Percentiles rank a stretch among this genome's conserved stretches.
phyloP scores from a whole-genome alignment of 2,329 filamentous ascomycete genomes.

The Talaromyces marneffei region DNA sequence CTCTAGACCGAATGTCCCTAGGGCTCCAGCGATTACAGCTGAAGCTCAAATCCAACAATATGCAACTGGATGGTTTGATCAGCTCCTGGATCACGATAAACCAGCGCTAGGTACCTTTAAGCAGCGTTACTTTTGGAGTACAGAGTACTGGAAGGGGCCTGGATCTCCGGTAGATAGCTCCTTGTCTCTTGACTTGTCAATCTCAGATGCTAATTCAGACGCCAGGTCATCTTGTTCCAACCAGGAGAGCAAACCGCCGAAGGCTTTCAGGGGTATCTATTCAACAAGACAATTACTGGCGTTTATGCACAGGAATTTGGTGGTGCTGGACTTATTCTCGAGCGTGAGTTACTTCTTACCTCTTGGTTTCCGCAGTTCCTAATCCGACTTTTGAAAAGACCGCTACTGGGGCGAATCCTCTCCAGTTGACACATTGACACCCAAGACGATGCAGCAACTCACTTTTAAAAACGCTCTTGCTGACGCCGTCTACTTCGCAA shows the following conservation, averaged over 20 bases:
- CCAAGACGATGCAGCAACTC: conserved; percentile 50
- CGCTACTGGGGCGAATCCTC: conserved; percentile 55
- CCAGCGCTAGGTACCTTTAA: conserved; percentile 51
- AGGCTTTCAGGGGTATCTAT: conserved; percentile 47
- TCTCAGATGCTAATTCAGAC: background rate
- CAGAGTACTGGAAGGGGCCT: conserved; percentile 49
- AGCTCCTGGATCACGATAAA: conserved; percentile 55
- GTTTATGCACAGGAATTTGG: conserved; percentile 48
- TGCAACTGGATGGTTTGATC: conserved; percentile 42
- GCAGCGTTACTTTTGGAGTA: conserved; percentile 51
- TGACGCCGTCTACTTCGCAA: conserved; percentile 52
- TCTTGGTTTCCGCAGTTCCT: background rate
- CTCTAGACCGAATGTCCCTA: background rate
- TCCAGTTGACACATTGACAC: conserved; percentile 47
- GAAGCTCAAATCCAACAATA: background rate
- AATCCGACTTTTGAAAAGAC: conserved; percentile 31
- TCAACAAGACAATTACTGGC: conserved; percentile 46
- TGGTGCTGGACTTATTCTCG: conserved; percentile 51
- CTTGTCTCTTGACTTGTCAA: background rate
- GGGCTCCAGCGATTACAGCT: background rate
- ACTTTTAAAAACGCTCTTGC: conserved; percentile 50
- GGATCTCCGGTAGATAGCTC: conserved; percentile 45
- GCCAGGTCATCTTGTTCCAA: conserved; percentile 46
- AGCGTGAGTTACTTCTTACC: conserved; percentile 38
- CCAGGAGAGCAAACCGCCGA: conserved; percentile 49